Evolutionary conservation across 768 basidiomycete genomes (phyloP).

Genomic region (Boletellus ananas): DNA sequence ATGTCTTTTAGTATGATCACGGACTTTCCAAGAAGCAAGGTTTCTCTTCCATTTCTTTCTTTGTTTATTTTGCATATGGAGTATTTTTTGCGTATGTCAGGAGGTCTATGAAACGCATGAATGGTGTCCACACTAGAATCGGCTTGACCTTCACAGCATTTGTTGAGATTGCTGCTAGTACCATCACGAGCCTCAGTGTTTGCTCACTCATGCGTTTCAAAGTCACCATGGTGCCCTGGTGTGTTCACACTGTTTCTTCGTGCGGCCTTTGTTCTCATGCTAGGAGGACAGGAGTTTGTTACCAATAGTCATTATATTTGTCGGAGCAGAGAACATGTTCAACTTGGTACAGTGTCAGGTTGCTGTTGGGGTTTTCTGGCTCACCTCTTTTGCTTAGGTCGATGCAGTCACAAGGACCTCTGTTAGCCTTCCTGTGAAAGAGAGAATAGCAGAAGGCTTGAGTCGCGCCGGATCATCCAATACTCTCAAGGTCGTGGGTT

Average conservation of each 20-base stretch:
- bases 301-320: slow-evolving; percentile 91
- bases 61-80: slow-evolving; percentile 73
- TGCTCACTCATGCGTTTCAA: slow-evolving; percentile 87
- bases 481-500: slow-evolving; percentile 86
- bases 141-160: slow-evolving; percentile 92
- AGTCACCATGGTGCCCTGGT: slow-evolving; percentile 89
- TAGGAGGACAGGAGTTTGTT: slow-evolving; percentile 64
- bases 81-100: slow-evolving; percentile 73
- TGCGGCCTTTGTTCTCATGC: slow-evolving; percentile 4
- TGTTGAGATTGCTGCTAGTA: slow-evolving; percentile 88
- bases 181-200: slow-evolving; percentile 90
- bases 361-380: slow-evolving; percentile 11
- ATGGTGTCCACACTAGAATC: slow-evolving; percentile 83
- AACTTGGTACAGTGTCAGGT: slow-evolving; percentile 60
- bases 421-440: slow-evolving; percentile 83
- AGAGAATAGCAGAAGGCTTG: slow-evolving; percentile 89
- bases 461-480: slow-evolving; percentile 87
- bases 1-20: slow-evolving; percentile 47
- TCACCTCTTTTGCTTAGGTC: slow-evolving; percentile 48
- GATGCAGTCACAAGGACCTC: slow-evolving; percentile 83
- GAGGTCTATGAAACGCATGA: slow-evolving; percentile 71
- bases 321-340: slow-evolving; percentile 98
- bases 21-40: slow-evolving; percentile 43
- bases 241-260: slow-evolving; percentile 23
- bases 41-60: slow-evolving; percentile 61